Evolutionary conservation across 2,329 filamentous ascomycete genomes (phyloP).

Genomic region (Colletotrichum brevisporum): DNA sequence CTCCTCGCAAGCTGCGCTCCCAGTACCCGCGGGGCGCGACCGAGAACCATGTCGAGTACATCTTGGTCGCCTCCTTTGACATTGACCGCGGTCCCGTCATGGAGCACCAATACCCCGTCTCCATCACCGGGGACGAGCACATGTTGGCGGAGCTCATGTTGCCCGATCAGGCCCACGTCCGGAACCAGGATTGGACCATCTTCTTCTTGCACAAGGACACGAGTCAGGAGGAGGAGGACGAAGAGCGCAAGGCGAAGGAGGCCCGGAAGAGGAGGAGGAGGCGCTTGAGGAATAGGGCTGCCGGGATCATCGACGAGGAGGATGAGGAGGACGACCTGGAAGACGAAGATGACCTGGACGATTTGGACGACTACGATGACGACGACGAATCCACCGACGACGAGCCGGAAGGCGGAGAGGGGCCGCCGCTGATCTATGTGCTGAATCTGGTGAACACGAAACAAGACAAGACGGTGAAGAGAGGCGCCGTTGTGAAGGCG

Average conservation of each 20-base stretch:
- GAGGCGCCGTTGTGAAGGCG: conserved; percentile 95
- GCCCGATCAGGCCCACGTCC: conserved; percentile 94
- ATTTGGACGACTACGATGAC: conserved; percentile 61
- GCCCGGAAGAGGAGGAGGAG: conserved; percentile 66
- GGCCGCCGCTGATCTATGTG: conserved; percentile 95
- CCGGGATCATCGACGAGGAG: conserved; percentile 63
- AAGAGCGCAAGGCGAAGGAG: conserved; percentile 72
- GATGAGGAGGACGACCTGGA: conserved; percentile 66
- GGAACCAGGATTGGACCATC: conserved; percentile 98
- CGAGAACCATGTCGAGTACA: conserved; percentile 98
- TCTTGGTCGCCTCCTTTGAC: conserved; percentile 96
- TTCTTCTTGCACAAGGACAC: conserved; percentile 99
- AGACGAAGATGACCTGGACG: conserved; percentile 58
- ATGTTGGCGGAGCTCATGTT: conserved; percentile 99
- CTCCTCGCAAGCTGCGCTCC: conserved; percentile 73
- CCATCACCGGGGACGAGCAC: conserved; percentile 96
- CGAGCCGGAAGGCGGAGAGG: conserved; percentile 81
- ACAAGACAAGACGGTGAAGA: conserved; percentile 91
- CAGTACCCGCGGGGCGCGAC: conserved; percentile 81
- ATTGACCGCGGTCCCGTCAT: conserved; percentile 96
- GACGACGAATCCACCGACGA: conserved; percentile 70
- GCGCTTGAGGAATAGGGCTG: conserved; percentile 65
- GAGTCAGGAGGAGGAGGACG: conserved; percentile 84
- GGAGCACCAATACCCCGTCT: conserved; percentile 97
- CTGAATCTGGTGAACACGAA: conserved; percentile 98